Evolutionary conservation across 768 basidiomycete genomes (phyloP), one percentile per base, ranked within the genome.

Genomic region (Lactifluus volemus): DNA sequence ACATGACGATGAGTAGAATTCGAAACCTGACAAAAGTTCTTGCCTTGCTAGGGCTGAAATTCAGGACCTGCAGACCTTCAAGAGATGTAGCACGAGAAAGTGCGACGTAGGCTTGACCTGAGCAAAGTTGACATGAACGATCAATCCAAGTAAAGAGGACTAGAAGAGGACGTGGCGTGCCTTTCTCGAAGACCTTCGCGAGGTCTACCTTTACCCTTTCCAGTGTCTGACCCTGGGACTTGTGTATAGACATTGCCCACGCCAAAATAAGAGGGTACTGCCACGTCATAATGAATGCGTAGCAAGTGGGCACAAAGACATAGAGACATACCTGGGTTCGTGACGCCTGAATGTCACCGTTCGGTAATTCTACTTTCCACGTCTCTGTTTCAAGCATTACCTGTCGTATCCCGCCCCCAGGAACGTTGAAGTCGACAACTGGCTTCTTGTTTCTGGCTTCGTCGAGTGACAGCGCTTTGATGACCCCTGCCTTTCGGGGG

Each of bases 201-300:
- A 99, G 78, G 69, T 98, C 95, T 48, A 98, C 95, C 70, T 89
- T 96, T 67, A 98, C 95, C 49, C 92, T 84, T 29, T 94, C 89
- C 10, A 99, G 78, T 0, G 97, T 98, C 72, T 98, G 97, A 10
- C 97, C 97, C 72, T 99, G 97, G 11, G 89, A 90, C 71, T 99
- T 99, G 73, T 99, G 97, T 64, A 98, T 98, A 50, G 88, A 91
- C 92, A 98, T 96, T 0, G 96, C 95, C 96, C 95, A 98, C 0
- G 95, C 81, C 42, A 96, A 78, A 61, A 97, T 94, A 29, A 98
- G 71, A 0, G 92, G 92, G 2, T 96, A 71, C 91, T 95, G 65
- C 10, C 9, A 30, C 12, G 21, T 11, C 38, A 17, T n/a, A 34
- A 49, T 48, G n/a, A 59, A 48, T 42, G 36, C 39, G 41, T 47